A percentile compares a stretch with the other conserved stretches of the same genome.
phyloP scores from a whole-genome alignment of 805 yeast genomes.

The Lachancea kluyveri region DNA sequence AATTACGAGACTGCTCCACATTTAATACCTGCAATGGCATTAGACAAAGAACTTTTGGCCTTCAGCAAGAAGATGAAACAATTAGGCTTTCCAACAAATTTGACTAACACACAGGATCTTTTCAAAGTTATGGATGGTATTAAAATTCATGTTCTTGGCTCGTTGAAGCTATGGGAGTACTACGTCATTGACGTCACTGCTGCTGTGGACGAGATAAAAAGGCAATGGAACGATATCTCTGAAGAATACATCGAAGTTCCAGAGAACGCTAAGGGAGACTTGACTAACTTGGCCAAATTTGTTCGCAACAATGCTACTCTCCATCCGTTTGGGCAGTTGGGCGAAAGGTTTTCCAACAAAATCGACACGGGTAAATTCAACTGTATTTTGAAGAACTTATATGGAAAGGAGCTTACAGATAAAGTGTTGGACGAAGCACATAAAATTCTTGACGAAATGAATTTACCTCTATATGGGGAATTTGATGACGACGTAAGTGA shows the following conservation, averaged over 20 bases:
- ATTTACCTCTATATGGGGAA: constrained; percentile 59
- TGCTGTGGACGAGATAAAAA: constrained; percentile 36
- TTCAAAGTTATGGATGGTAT: constrained; percentile 60
- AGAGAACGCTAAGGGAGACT: constrained; percentile 33
- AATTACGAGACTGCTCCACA: constrained; percentile 86
- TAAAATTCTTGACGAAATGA: constrained; percentile 67
- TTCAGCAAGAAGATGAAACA: constrained; percentile 54
- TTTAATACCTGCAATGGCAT: constrained; percentile 72
- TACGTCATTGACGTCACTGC: constrained; percentile 60
- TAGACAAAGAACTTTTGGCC: constrained; percentile 62
- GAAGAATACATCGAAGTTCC: constrained; percentile 39
- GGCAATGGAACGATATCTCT: constrained; percentile 28
- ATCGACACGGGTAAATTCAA: constrained; percentile 48
- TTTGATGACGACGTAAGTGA: constrained; percentile 69
- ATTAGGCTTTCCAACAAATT: constrained; percentile 55
- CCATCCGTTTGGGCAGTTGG: constrained; percentile 38
- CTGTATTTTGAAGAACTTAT: constrained; percentile 39
- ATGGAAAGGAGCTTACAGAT: constrained; percentile 30
- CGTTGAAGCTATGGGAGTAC: constrained; percentile 77
- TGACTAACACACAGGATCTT: constrained; percentile 50
- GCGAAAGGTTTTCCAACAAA: constrained; percentile 46
- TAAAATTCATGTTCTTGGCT: constrained; percentile 57
- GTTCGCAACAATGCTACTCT: constrained; percentile 37
- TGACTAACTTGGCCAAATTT: constrained; percentile 42
- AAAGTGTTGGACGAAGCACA: constrained; percentile 37